Base-by-base conservation (phyloP, 108 stramenopile genomes). In the Fistulifera pelliculosa region DNA sequence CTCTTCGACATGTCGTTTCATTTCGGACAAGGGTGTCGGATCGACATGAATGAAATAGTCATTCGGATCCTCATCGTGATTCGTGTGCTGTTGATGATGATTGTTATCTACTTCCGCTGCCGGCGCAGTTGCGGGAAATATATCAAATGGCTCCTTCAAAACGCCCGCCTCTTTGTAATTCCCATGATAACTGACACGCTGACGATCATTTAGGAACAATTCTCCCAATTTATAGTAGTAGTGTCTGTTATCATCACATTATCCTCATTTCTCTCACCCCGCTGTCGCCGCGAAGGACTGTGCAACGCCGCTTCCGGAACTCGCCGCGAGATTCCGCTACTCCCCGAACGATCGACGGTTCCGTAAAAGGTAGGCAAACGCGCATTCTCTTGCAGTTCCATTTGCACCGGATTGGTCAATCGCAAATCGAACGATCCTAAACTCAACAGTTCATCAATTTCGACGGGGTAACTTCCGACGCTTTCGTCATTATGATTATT, bases 371-470 rank as follows among this genome's bases (percentile, higher is more conserved):
- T 81, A 25, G 88, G 77, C 1, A 90, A 58, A 38, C 73, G 80
- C n/a, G 84, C 80, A 64, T 90, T 90, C 38, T 83, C 80, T 54
- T 90, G 88, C 0, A 83, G 55, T 25, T 83, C 78, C 82, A 90
- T 90, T 27, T 90, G 87, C 0, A 89, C 87, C 18, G 82, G 75
- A 59, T 84, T 83, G 6, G 44, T 45, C 11, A 45, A 45, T 19
- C 44, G 44, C 44, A 47, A 7, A 21, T 22, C 44, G 21, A 18
- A 22, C 3, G 44, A 47, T 18, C 44, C 44, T 21, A 47, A 47
- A 22, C 19, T 21, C 44, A 47, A 6, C 44, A 47, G 10, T 7
- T 47, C 44, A 18, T 47, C 44, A 18, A 47, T 47, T 2, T 45
- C 19, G 44, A 21, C 17, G 3, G 21, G 44, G 11, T 18, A 45